phyloP scores from a whole-genome alignment of 768 basidiomycete species.

The Phylloporus arenicola region DNA sequence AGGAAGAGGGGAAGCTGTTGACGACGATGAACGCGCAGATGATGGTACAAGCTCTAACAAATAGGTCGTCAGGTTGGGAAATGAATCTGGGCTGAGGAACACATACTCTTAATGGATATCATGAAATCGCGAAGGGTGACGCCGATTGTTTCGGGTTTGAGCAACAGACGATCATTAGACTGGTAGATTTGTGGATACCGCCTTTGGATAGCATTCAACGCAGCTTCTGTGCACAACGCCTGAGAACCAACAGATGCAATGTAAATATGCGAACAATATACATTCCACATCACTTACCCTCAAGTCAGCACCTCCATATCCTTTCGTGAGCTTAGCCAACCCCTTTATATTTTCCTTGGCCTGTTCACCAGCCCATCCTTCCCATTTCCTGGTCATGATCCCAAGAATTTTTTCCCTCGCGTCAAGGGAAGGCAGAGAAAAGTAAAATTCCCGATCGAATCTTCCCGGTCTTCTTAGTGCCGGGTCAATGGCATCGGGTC shows the following conservation, averaged over 20 bases:
- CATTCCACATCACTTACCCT: conserved; percentile 49
- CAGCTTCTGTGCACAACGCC: conserved; percentile 97
- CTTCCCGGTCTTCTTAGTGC: conserved; percentile 90
- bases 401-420: conserved; percentile 84
- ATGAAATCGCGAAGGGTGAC: conserved; percentile 90
- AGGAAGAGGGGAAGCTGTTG: conserved; percentile 80
- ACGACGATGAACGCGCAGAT: conserved; percentile 85
- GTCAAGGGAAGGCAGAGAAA: conserved; percentile 78
- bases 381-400: conserved; percentile 90
- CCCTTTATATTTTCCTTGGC: conserved; percentile 51
- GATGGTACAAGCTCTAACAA: conserved; percentile 85
- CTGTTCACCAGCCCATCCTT: conserved; percentile 62
- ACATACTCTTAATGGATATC: conserved; percentile 91
- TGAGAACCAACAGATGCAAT: conserved; percentile 18
- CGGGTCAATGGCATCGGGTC: conserved; percentile 97
- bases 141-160: conserved; percentile 81
- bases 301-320: conserved; percentile 96
- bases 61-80: conserved; percentile 1
- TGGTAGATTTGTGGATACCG: conserved; percentile 97
- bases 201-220: conserved; percentile 92
- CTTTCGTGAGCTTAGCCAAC: conserved; percentile 87
- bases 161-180: conserved; percentile 74
- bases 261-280: conserved; percentile 1
- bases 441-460: conserved; percentile 98
- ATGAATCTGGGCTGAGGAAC: neutral